Base-by-base conservation (phyloP, 2,329 filamentous ascomycete genomes). In the Arthrobotrys musiformis region DNA sequence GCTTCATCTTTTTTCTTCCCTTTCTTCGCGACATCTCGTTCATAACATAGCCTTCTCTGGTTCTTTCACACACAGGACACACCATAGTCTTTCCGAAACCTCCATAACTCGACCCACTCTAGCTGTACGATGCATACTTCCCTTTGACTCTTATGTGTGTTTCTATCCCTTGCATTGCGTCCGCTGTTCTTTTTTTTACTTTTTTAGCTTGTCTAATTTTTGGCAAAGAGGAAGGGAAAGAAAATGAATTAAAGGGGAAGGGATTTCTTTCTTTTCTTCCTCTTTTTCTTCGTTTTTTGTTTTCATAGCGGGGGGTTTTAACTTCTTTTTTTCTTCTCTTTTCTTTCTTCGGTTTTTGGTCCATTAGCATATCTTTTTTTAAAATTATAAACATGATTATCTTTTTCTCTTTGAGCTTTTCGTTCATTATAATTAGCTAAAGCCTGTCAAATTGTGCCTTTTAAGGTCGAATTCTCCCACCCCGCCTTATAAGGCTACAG, bases 381-480 rank as follows among this genome's bases (percentile, higher is more conserved):
- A 70, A 52, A 70, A n/a, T 26, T 58, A 61, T 58, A 70, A 52
- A 70, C 56, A n/a, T n/a, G n/a, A n/a, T 40, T 42, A 17, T 48
- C 30, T 35, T 64, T 15, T 30, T 24, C 26, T 48, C 17, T 63
- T 63, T n/a, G 37, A n/a, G 13, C 26, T 35, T 35, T 64, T 52
- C 13, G 52, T 50, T 52, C 44, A 50, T 52, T n/a, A 8, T n/a
- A n/a, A n/a, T n/a, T n/a, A n/a, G n/a, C n/a, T n/a, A n/a, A n/a
- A n/a, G n/a, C n/a, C n/a, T n/a, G n/a, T n/a, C n/a, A n/a, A n/a
- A n/a, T n/a, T n/a, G n/a, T n/a, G n/a, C n/a, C n/a, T n/a, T n/a
- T n/a, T n/a, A n/a, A n/a, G n/a, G n/a, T n/a, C n/a, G n/a, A n/a
- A n/a, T n/a, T n/a, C n/a, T n/a, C n/a, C n/a, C n/a, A n/a, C n/a